phyloP scores from a whole-genome alignment of 352 stramenopile genomes.

The Pythium chondricola region DNA sequence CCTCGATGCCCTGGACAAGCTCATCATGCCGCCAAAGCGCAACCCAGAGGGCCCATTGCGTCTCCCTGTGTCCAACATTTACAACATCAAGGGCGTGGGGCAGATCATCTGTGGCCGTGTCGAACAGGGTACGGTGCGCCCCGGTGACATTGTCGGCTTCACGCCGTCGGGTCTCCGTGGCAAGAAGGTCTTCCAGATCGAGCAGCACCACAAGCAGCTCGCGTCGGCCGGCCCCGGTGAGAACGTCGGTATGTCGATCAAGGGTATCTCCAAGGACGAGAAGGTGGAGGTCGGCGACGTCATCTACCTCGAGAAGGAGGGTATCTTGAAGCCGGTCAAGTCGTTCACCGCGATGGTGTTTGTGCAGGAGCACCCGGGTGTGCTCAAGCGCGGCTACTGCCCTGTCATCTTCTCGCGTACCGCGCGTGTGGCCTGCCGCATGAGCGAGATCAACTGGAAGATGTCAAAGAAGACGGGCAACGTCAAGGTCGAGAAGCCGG shows the following conservation, averaged over 20 bases:
- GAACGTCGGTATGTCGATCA: slow-evolving; percentile 79
- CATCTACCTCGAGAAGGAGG: slow-evolving; percentile 34
- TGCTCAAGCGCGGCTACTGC: slow-evolving; percentile 69
- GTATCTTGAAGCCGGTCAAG: slow-evolving; percentile 47
- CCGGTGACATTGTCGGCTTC: slow-evolving; percentile 66
- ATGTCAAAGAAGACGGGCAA: slow-evolving; percentile 79
- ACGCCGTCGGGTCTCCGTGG: slow-evolving; percentile 43
- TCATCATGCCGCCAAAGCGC: slow-evolving; percentile 59
- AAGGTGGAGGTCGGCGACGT: slow-evolving; percentile 55
- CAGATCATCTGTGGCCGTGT: slow-evolving; percentile 69
- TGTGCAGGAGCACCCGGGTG: slow-evolving; percentile 72
- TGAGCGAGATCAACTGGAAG: slow-evolving; percentile 82
- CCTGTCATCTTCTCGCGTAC: slow-evolving; percentile 79
- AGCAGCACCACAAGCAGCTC: slow-evolving; percentile 77
- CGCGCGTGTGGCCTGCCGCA: slow-evolving; percentile 77
- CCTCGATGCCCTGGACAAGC: slow-evolving; percentile 63
- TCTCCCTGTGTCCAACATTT: slow-evolving; percentile 75
- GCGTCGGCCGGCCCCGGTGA: slow-evolving; percentile 55
- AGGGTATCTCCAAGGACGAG: slow-evolving; percentile 72
- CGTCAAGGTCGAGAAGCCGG: slow-evolving; percentile 68
- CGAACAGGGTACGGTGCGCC: slow-evolving; percentile 56
- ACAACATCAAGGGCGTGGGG: slow-evolving; percentile 84
- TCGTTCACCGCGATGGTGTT: slow-evolving; percentile 67
- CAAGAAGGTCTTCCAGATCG: slow-evolving; percentile 75
- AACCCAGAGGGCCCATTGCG: slow-evolving; percentile 43